Evolutionary conservation across 1,284 basidiomycete species (phyloP), one percentile per base, ranked within the genome.

Genomic region (Sanghuangporus sanghuang): DNA sequence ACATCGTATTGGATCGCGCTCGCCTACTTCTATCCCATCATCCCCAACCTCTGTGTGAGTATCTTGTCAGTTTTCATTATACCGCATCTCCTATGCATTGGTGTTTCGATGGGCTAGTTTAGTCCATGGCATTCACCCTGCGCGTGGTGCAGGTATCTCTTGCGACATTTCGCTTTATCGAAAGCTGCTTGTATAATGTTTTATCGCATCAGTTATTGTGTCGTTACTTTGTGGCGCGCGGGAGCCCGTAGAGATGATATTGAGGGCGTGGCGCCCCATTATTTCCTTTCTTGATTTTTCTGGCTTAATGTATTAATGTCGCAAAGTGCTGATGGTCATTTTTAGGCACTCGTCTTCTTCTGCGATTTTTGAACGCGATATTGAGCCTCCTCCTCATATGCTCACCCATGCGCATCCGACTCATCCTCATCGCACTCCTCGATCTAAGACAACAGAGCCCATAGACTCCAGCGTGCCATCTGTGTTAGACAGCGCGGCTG

Each of bases 291-390:
- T n/a, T 18, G 8, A 23, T 9, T 44, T 58, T 42, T 44, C 39
- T 44, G 36, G 36, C 38, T 21, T 44, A 58, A 2, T 42, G 12
- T 44, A 14, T n/a, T 32, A 52, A 38, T 16, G 2, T 9, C 32
- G 32, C 27, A 36, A 66, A 32, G 53, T 40, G 53, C 60, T 52
- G 27, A 53, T 44, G 46, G 46, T 64, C 23, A 21, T 52, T 14
- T 55, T 52, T 71, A 90, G 88, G 7, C 88, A 87, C 69, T 90
- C 88, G 0, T 89, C 87, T 0, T 89, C 88, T 0, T 90, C 87
- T 1, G 90, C 89, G 55, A 92, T 92, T 62, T 92, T 92, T 64
- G 89, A 92, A 73, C 85, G 90, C 52, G 90, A 92, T 71, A 90
- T 92, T 67, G 90, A 92, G 68, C 84, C 86, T 23, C 81, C 80